Base-by-base conservation (phyloP, 768 basidiomycete genomes). In the Lanmaoa pseudosensibilis region DNA sequence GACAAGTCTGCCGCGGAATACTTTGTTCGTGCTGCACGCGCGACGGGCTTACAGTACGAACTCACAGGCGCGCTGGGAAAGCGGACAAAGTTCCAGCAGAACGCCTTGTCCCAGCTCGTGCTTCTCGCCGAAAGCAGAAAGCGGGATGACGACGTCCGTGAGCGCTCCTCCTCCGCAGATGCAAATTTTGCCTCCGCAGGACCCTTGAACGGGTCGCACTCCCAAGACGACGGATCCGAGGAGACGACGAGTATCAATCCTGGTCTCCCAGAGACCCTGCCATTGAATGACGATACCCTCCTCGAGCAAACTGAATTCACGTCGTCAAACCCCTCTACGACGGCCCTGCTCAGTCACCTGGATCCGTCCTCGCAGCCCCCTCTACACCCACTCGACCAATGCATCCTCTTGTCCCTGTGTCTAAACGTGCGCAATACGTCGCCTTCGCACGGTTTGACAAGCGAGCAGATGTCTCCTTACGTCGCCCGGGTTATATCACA, bases 231-330 rank as follows among this genome's bases (percentile, higher is more conserved):
- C 23, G 46, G 50, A 44, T 30, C 50, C 25, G 48, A 37, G 7
- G 39, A 43, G 7, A 57, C 50, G 43, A 46, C 25, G 12, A 27
- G 23, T 7, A 50, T 56, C 15, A 57, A 54, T 41, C 46, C 62
- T 10, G 69, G 69, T 50, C 63, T 93, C 27, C 94, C 96, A n/a
- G 85, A 91, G 70, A 86, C 88, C 5, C 73, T 98, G 27, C 76
- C 80, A 2, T 79, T 98, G 46, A 96, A 98, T 71, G 97, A 98
- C 71, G 97, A 99, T 72, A 98, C 95, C 0, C 80, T 99, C 18
- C 81, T 99, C 39, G 97, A 99, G 74, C 86, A 90, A 63, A 98
- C 96, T 1, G 83, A 90, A 66, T 99, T 92, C 70, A 94, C 93
- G 10, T 87, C 88, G 12, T 87, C 91, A 2, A 76, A 77, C 45